Evolutionary conservation across 2,329 filamentous ascomycete genomes (phyloP).

Genomic region (Colletotrichum sp.): DNA sequence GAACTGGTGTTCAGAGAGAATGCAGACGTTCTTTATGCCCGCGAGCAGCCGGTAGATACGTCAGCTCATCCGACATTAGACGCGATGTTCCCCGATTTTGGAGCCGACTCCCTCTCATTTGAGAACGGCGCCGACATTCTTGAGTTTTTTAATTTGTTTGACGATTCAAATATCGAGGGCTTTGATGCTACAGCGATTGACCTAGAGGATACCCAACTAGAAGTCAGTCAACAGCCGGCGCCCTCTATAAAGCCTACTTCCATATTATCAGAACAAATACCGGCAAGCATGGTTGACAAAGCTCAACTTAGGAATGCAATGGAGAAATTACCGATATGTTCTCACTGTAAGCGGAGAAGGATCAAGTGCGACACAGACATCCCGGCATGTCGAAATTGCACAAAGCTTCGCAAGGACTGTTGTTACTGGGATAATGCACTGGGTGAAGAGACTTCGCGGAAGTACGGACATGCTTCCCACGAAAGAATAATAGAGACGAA

Average conservation of each 20-base stretch:
- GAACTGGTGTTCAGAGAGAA: background rate
- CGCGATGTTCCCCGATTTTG: background rate
- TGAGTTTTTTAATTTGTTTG: background rate
- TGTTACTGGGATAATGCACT: background rate
- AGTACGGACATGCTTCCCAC: background rate
- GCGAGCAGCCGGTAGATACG: background rate
- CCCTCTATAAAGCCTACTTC: background rate
- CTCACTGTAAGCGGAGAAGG: background rate
- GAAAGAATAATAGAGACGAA: accelerated
- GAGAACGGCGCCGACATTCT: background rate
- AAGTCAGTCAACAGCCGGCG: background rate
- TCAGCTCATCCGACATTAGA: background rate
- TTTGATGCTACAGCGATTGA: background rate
- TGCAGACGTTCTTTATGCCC: background rate
- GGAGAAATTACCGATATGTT: background rate
- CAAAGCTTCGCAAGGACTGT: background rate
- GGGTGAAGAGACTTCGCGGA: background rate
- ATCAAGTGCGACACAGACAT: background rate
- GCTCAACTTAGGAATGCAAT: background rate
- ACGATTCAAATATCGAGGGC: background rate
- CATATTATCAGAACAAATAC: background rate
- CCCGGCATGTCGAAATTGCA: background rate
- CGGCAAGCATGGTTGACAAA: background rate
- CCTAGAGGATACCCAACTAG: background rate
- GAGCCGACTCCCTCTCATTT: background rate